phyloP scores from a whole-genome alignment of 2,329 filamentous ascomycete species.

The Colletotrichum sp. region DNA sequence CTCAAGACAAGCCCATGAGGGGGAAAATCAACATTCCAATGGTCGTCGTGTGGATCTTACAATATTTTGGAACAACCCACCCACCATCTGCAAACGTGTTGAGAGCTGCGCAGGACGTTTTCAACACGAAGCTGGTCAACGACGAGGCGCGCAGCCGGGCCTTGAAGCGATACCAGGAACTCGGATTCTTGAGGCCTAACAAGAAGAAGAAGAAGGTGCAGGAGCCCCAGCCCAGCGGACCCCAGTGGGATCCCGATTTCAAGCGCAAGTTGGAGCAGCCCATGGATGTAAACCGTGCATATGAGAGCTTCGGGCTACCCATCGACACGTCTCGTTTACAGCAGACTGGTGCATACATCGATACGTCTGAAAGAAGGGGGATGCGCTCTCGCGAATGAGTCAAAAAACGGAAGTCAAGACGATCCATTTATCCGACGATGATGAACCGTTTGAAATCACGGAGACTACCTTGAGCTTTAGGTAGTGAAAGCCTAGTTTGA shows the following conservation, averaged over 20 bases:
- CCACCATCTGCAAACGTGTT: too few relatives aligned
- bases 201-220: background rate
- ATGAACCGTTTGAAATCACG: background rate
- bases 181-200: background rate
- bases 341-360: background rate
- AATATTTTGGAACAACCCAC: too few relatives aligned
- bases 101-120: background rate
- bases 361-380: background rate
- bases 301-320: background rate
- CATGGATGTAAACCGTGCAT: background rate
- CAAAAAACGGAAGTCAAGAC: background rate
- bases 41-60: background rate
- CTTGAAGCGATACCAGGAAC: background rate
- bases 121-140: background rate
- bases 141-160: background rate
- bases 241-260: background rate
- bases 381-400: background rate
- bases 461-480: background rate
- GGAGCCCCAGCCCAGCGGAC: background rate
- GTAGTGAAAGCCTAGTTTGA: background rate
- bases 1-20: too few relatives aligned
- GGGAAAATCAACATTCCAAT: background rate
- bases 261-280: background rate
- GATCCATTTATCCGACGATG: background rate
- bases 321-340: background rate